phyloP scores from a whole-genome alignment of 2,329 filamentous ascomycete genomes.

The Colletotrichum sp. region DNA sequence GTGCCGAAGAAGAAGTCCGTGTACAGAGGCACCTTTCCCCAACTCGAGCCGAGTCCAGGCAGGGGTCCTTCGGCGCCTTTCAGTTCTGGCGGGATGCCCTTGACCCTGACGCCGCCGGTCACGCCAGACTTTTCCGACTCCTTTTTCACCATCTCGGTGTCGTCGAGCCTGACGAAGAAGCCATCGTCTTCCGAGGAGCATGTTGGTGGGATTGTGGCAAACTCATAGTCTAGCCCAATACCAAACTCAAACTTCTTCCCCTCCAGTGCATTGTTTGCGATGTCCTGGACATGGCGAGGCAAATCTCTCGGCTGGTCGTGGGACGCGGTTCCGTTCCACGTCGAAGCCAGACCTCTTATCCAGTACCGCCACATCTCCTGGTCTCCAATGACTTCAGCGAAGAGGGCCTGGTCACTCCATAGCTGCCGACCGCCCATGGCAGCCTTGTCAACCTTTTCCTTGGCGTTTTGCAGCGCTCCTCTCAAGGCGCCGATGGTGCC shows the following conservation, averaged over 20 bases:
- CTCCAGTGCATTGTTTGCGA: conserved; percentile 31
- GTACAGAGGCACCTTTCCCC: conserved; percentile 38
- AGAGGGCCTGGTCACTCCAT: conserved; percentile 42
- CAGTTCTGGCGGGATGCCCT: conserved; percentile 32
- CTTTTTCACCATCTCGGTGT: conserved; percentile 24
- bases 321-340: conserved; percentile 35
- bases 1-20: conserved; percentile 41
- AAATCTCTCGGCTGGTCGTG: conserved; percentile 16
- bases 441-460: conserved; percentile 31
- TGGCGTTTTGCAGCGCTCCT: conserved; percentile 27
- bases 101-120: conserved; percentile 30
- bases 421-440: conserved; percentile 35
- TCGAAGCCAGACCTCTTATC: conserved; percentile 29
- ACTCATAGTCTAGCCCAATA: conserved; percentile 43
- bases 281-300: conserved; percentile 20
- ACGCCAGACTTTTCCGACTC: conserved; percentile 35
- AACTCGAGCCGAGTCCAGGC: conserved; percentile 20
- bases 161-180: conserved; percentile 33
- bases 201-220: conserved; percentile 38
- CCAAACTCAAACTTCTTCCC: conserved; percentile 39
- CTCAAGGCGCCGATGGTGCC: conserved; percentile 34
- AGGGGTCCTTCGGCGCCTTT: conserved; percentile 15
- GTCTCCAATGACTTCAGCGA: conserved; percentile 43
- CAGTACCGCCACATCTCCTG: conserved; percentile 42
- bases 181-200: conserved; percentile 42